Percentiles rank a stretch among this genome's conserved stretches.
Conservation (phyloP, 2,329 filamentous ascomycete species). For the Cladosporium austrohemisphaericum region DNA sequence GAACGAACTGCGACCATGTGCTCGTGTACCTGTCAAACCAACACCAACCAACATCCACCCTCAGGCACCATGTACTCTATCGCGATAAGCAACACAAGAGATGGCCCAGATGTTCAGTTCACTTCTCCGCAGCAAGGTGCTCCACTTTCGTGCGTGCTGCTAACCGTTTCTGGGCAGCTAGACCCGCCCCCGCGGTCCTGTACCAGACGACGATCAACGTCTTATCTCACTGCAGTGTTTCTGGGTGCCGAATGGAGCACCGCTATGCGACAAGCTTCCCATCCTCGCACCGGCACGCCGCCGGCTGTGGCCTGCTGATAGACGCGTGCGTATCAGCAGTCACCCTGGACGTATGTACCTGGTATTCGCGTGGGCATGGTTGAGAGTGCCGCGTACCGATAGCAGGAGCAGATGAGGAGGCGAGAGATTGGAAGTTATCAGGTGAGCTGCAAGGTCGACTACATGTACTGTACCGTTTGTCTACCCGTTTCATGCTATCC, state of each 20-base stretch:
- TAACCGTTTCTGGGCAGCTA: not conserved
- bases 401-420: too few relatives aligned
- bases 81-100: too few relatives aligned
- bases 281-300: not conserved
- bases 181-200: not conserved
- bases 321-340: conserved; percentile 3
- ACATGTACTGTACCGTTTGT: too few relatives aligned
- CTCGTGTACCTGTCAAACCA: too few relatives aligned
- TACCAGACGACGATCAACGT: not conserved
- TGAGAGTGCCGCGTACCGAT: too few relatives aligned
- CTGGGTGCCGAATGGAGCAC: conserved; percentile 3
- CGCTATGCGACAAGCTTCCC: conserved; percentile 6
- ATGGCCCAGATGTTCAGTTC: not conserved
- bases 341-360: not conserved
- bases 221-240: conserved; percentile 7
- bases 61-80: too few relatives aligned
- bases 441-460: too few relatives aligned
- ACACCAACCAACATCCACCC: too few relatives aligned
- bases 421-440: too few relatives aligned
- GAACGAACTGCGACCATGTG: too few relatives aligned
- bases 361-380: too few relatives aligned
- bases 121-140: not conserved
- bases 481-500: too few relatives aligned
- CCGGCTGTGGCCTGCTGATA: conserved; percentile 3
- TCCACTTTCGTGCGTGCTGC: not conserved